A percentile compares a stretch with the other conserved stretches of the same genome.
phyloP scores from a whole-genome alignment of 768 basidiomycete genomes.

The Psilocybe tampanensis region DNA sequence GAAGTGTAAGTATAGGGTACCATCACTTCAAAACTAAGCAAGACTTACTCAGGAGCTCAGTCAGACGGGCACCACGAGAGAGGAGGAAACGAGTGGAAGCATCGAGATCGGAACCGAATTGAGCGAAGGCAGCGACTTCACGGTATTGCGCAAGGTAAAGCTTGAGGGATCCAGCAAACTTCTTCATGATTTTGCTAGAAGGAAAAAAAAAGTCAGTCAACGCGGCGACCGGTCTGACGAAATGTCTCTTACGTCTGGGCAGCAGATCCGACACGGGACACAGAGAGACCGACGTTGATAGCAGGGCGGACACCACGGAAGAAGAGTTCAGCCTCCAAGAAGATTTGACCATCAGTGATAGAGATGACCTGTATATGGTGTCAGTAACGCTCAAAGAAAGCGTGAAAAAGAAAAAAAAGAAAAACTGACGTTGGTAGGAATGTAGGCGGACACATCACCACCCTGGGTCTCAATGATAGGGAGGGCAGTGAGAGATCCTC shows the following conservation, averaged over 20 bases:
- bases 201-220: constrained; percentile 4
- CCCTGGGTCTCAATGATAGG: constrained; percentile 99
- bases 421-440: constrained; percentile 80
- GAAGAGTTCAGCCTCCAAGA: constrained; percentile 99
- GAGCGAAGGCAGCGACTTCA: constrained; percentile 99
- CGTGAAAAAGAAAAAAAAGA: constrained; percentile 9
- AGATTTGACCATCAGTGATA: constrained; percentile 99
- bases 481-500: constrained; percentile 97
- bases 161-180: constrained; percentile 99
- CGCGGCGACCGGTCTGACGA: not conserved
- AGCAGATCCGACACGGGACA: constrained; percentile 99
- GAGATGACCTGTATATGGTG: constrained; percentile 81
- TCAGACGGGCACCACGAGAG: constrained; percentile 96
- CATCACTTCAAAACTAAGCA: not conserved
- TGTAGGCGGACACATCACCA: constrained; percentile 99
- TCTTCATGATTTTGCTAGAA: constrained; percentile 97
- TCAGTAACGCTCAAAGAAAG: constrained; percentile 1
- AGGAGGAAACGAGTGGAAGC: constrained; percentile 99
- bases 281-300: constrained; percentile 99
- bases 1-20: constrained; percentile 12
- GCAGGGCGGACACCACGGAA: constrained; percentile 99
- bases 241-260: constrained; percentile 87
- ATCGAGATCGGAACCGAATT: constrained; percentile 99
- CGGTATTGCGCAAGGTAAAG: constrained; percentile 99
- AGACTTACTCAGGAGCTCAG: constrained; percentile 86